These are phyloP conservation scores for Piper longum DNA, from an alignment of 164 flowering plant genomes.

Conservation along the genomic window DNA sequence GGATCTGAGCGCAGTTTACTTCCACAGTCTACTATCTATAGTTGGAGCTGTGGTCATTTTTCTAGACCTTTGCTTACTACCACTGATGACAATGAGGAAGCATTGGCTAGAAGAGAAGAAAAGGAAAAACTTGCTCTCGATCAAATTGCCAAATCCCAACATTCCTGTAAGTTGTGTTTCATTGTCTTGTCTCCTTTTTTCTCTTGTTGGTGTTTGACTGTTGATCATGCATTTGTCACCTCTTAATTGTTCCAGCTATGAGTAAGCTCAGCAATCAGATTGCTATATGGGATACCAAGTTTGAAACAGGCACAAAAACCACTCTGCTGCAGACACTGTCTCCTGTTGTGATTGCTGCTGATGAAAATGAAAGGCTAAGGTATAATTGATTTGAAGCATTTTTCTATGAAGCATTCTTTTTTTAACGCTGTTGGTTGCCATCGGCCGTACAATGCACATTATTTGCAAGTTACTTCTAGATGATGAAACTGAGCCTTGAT, in stretches of 20 bases:
- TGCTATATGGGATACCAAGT: conserved; percentile 83
- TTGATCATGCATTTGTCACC: neutral
- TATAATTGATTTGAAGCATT: conserved; percentile 8
- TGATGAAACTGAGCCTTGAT: too few relatives aligned
- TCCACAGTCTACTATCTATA: conserved; percentile 87
- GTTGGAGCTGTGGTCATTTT: conserved; percentile 95
- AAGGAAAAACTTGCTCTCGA: conserved; percentile 69
- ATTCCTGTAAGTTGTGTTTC: conserved; percentile 38
- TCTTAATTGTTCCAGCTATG: conserved; percentile 34
- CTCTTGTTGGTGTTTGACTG: neutral
- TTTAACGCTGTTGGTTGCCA: too few relatives aligned
- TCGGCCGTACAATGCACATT: too few relatives aligned
- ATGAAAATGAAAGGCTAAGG: conserved; percentile 83
- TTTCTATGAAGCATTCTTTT: too few relatives aligned
- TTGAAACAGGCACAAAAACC: conserved; percentile 67
- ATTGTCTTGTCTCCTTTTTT: neutral
- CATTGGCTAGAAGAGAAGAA: conserved; percentile 54
- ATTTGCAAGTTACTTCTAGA: too few relatives aligned
- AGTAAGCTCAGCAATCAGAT: conserved; percentile 56
- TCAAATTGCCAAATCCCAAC: conserved; percentile 80
- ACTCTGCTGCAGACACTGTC: conserved; percentile 75
- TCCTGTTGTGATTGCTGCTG: conserved; percentile 85
- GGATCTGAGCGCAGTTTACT: conserved; percentile 74
- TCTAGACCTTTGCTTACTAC: conserved; percentile 80
- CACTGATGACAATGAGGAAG: conserved; percentile 73